Evolutionary conservation across 2,329 filamentous ascomycete genomes (phyloP).

Genomic region (Scytalidium lignicola): DNA sequence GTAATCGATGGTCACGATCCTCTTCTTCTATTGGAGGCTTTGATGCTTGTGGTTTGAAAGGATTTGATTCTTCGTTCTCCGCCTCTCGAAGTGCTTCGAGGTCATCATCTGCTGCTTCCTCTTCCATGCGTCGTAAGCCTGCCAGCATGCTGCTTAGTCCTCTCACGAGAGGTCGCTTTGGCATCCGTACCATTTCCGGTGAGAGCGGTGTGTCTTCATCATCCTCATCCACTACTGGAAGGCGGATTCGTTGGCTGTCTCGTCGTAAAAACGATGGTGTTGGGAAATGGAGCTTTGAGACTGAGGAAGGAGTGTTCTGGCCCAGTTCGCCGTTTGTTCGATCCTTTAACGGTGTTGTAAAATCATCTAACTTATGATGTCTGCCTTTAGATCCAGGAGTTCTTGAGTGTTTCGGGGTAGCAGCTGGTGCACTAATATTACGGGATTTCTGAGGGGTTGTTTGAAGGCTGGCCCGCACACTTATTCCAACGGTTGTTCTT

Average conservation of each 20-base stretch:
- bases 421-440: slow-evolving; percentile 4
- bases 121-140: slow-evolving; percentile 63
- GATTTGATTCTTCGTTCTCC: slow-evolving; percentile 43
- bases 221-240: slow-evolving; percentile 53
- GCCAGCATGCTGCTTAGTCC: slow-evolving; percentile 72
- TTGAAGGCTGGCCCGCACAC: slow-evolving; percentile 24
- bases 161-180: slow-evolving; percentile 57
- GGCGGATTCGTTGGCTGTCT: slow-evolving; percentile 33
- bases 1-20: slow-evolving; percentile 28
- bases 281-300: slow-evolving; percentile 54
- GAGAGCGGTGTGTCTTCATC: slow-evolving; percentile 42
- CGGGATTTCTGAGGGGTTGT: slow-evolving; percentile 31
- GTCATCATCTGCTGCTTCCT: slow-evolving; percentile 67
- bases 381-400: slow-evolving; percentile 53
- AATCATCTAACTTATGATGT: slow-evolving; percentile 55
- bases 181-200: slow-evolving; percentile 43
- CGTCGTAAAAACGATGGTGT: slow-evolving; percentile 68
- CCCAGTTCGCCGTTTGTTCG: slow-evolving; percentile 33
- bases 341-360: slow-evolving; percentile 59
- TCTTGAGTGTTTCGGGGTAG: slow-evolving; percentile 17
- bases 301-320: slow-evolving; percentile 42
- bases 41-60: slow-evolving; percentile 5
- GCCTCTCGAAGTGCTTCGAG: slow-evolving; percentile 68
- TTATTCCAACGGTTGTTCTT: slow-evolving; percentile 15
- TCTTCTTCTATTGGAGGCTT: slow-evolving; percentile 26